These are phyloP conservation scores for Begonia peltatifolia DNA, from an alignment of 306 rosid species.

Conservation along the genomic window DNA sequence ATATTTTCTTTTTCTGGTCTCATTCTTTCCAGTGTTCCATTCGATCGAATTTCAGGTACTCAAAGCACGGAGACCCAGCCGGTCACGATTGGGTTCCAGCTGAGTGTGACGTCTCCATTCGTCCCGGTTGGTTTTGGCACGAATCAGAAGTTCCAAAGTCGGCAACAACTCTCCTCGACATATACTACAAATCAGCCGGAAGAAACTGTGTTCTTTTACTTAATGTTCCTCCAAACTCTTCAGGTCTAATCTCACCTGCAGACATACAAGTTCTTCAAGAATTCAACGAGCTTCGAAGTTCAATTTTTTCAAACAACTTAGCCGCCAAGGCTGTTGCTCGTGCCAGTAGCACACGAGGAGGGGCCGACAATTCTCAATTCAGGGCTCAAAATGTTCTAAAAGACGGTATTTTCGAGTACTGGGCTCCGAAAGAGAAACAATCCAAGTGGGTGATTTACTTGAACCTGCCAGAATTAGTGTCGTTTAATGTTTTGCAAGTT, in stretches of 20 bases:
- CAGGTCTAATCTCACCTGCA: constrained; percentile 76
- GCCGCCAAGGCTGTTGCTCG: constrained; percentile 33
- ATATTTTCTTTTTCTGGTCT: too few species aligned
- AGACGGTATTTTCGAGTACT: constrained; percentile 56
- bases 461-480: constrained; percentile 35
- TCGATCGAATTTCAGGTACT: constrained; percentile 32
- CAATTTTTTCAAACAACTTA: constrained; percentile 62
- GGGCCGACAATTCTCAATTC: constrained; percentile 28
- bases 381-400: constrained; percentile 42
- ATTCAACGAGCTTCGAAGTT: constrained; percentile 42
- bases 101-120: constrained; percentile 76
- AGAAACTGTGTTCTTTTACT: constrained; percentile 65
- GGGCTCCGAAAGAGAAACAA: constrained; percentile 70
- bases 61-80: constrained; percentile 42
- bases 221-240: constrained; percentile 82
- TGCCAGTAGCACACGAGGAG: constrained; percentile 67
- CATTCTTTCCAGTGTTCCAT: too few species aligned
- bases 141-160: constrained; percentile 65
- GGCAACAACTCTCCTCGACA: constrained; percentile 57
- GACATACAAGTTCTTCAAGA: constrained; percentile 73
- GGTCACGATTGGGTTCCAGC: constrained; percentile 84
- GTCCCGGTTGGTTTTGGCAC: constrained; percentile 97
- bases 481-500: constrained; percentile 61
- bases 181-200: constrained; percentile 73
- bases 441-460: constrained; percentile 39